phyloP scores from a whole-genome alignment of 2,329 filamentous ascomycete species.

The Acephala macrosclerotiorum region DNA sequence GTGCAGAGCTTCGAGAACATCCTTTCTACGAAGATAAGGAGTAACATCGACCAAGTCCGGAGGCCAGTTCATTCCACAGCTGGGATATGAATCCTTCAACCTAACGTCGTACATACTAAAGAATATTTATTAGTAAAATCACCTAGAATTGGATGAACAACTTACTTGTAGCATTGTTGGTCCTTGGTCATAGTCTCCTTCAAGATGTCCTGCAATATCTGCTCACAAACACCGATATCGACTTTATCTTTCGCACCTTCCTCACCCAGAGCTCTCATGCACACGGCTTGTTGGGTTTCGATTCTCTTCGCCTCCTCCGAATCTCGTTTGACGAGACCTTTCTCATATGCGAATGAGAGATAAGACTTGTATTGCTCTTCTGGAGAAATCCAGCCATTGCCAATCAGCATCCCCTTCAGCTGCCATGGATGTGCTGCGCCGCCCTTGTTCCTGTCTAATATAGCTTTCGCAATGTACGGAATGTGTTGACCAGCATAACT shows the following conservation, averaged over 20 bases:
- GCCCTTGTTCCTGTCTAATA: conserved; percentile 85
- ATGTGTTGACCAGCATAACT: conserved; percentile 98
- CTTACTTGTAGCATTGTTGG: conserved; percentile 71
- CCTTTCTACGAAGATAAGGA: conserved; percentile 83
- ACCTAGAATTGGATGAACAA: neutral
- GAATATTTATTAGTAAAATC: neutral
- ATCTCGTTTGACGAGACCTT: conserved; percentile 73
- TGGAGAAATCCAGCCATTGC: conserved; percentile 97
- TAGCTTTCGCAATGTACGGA: conserved; percentile 92
- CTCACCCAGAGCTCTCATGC: conserved; percentile 66
- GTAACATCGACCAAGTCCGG: conserved; percentile 80
- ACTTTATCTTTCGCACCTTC: conserved; percentile 67
- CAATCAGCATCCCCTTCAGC: conserved; percentile 86
- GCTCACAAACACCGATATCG: conserved; percentile 76
- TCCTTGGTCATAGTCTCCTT: conserved; percentile 59
- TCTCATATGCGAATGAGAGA: conserved; percentile 80
- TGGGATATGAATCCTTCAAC: conserved; percentile 78
- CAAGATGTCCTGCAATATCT: conserved; percentile 77
- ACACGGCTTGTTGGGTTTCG: conserved; percentile 73
- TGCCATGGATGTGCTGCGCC: conserved; percentile 69
- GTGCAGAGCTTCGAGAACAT: conserved; percentile 82
- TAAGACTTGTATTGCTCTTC: conserved; percentile 90
- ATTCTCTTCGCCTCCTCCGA: conserved; percentile 70
- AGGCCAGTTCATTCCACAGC: conserved; percentile 98
- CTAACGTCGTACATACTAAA: conserved; percentile 89